These are phyloP conservation scores for Fusarium sp. DNA, from an alignment of 2,329 filamentous ascomycete genomes.

Conservation along the genomic window DNA sequence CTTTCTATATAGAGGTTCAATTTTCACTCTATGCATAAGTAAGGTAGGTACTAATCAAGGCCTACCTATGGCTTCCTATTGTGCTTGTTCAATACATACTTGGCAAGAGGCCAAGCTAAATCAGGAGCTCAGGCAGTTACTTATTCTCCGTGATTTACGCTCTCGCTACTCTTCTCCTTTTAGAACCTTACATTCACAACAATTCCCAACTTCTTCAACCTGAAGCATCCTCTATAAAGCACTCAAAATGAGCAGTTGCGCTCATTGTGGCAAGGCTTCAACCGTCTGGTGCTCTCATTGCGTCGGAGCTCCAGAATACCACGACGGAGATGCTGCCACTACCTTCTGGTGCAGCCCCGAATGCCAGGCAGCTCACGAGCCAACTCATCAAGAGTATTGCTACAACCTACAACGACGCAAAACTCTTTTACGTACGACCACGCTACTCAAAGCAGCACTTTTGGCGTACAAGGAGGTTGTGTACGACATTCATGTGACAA, in stretches of 20 bases:
- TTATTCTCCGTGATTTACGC: background rate
- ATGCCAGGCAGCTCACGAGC: conserved; percentile 11
- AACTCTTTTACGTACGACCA: background rate
- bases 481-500: background rate
- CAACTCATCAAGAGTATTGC: conserved; percentile 11
- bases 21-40: background rate
- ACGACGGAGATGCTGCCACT: conserved; percentile 2
- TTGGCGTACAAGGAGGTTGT: conserved; percentile 10
- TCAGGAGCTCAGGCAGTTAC: background rate
- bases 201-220: background rate
- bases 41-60: background rate
- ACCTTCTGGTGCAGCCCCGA: conserved; percentile 17
- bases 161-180: background rate
- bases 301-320: conserved; percentile 9
- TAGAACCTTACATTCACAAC: background rate
- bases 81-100: background rate
- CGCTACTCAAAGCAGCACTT: conserved; percentile 11
- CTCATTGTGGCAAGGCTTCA: conserved; percentile 6
- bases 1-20: background rate
- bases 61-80: background rate
- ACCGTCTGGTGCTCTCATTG: conserved; percentile 1
- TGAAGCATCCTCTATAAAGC: background rate
- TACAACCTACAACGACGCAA: conserved; percentile 2
- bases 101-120: background rate
- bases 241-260: conserved; percentile 7